Evolutionary conservation across 2,329 filamentous ascomycete genomes (phyloP), one percentile per base, ranked within the genome.

Genomic region (Elsinoe necatrix): DNA sequence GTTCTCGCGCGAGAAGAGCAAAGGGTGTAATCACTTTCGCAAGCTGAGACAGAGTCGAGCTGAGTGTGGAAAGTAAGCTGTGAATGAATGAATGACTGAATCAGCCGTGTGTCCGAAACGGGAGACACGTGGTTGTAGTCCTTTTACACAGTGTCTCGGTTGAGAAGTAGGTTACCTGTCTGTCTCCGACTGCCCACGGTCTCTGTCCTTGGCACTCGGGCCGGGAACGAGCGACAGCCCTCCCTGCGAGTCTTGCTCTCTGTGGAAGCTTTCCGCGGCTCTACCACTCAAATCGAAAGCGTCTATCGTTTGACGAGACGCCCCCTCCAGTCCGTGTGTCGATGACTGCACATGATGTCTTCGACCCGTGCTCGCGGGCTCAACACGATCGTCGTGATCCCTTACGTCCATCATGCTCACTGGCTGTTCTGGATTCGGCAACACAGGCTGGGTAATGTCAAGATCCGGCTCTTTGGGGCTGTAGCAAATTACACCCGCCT

Each of bases 271-370:
- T 43, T 20, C 48, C 48, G 29, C 39, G 48, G 48, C 48, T 52
- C 18, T 35, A 35, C 48, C 48, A 52, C 48, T 52, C 48, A 52
- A 52, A 37, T 16, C 39, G 48, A 52, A 37, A 37, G 31, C n/a
- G 48, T 52, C 48, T 52, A 52, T 52, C 20, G 48, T 52, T 52
- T 52, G 25, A 34, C 12, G 48, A 14, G 31, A 52, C 48, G 48
- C 48, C 48, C 31, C 48, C 21, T 12, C 29, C n/a, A n/a, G 34
- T 37, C 34, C 34, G 27, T 29, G 27, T 29, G 27, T 29, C 27
- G 27, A 29, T 4, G 27, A 29, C 27, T 29, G 27, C 27, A 11
- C 34, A 23, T 35, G 14, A 34, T 27, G 48, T 34, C 48, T 34
- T 37, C 20, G 48, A 39, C 31, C 48, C 48, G 48, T 39, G 48